Base-by-base conservation (phyloP, 2,329 filamentous ascomycete genomes). In the Hypoxylon sp. region DNA sequence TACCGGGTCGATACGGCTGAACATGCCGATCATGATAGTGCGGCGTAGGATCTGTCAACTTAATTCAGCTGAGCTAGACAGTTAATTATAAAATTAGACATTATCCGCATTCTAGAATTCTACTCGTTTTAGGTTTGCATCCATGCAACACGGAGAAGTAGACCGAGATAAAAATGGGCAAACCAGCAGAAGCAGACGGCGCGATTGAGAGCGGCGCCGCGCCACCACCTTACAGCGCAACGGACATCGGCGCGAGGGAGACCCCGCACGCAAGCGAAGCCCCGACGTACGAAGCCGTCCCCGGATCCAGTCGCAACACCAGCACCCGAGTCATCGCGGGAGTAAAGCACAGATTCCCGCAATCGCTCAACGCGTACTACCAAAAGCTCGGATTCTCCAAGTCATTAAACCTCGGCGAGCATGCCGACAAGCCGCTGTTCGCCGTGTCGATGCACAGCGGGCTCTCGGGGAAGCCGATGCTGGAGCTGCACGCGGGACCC, bases 391-490 rank as follows among this genome's bases (percentile, higher is more conserved):
- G n/a, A 16, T 15, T 58, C 9, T 43, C 45, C 3, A 35, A 31
- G 32, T 51, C 48, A 6, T 56, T 65, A 23, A 26, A 56, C 30
- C 54, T 67, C 0, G 63, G 63, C 13, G 57, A 60, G 21, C 49
- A 60, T 13, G 42, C 37, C 16, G 46, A 56, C 8, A 19, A 45
- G 23, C 58, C 54, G 8, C 55, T 65, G 21, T 63, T 57, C 50
- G 51, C 54, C 5, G 57, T 63, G 12, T 34, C 34, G 1, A 38
- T 43, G 43, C 61, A 58, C 29, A 37, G 34, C 11, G 63, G 61
- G 8, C 52, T 41, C 38, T 32, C 51, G 26, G 43, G 49, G 9
- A 56, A 62, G 20, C 57, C 59, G 29, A 30, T 57, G 27, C 26
- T 65, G 13, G 48, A 51, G 15, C 42, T 67, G 16, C 51, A 47